phyloP scores from a whole-genome alignment of 2,329 filamentous ascomycete species.

The Penicillium sp. region DNA sequence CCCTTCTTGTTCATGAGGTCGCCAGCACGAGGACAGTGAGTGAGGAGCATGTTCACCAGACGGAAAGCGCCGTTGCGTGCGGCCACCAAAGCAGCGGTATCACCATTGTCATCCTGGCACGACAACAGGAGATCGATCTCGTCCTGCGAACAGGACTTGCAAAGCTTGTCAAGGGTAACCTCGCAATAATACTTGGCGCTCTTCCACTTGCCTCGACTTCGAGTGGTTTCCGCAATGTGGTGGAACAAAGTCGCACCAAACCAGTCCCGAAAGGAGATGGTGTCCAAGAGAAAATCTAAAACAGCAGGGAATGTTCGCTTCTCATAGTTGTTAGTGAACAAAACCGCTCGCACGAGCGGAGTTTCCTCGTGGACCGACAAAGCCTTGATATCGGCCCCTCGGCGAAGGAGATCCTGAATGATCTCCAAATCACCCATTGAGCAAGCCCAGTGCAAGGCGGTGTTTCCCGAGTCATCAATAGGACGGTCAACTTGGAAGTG shows the following conservation, averaged over 20 bases:
- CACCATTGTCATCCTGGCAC: constrained; percentile 81
- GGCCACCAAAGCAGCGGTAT: constrained; percentile 87
- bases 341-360: constrained; percentile 89
- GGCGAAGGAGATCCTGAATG: constrained; percentile 82
- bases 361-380: constrained; percentile 79
- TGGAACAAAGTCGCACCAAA: constrained; percentile 89
- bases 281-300: constrained; percentile 81
- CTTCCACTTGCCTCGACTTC: constrained; percentile 82
- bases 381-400: constrained; percentile 75
- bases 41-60: constrained; percentile 69
- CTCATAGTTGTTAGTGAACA: constrained; percentile 97
- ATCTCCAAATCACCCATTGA: constrained; percentile 97
- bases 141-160: constrained; percentile 75
- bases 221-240: constrained; percentile 88
- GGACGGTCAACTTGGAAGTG: constrained; percentile 87
- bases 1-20: constrained; percentile 83
- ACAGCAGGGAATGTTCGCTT: constrained; percentile 88
- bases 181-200: constrained; percentile 94
- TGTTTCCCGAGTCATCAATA: constrained; percentile 94
- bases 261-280: constrained; percentile 78
- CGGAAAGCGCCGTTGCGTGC: constrained; percentile 87
- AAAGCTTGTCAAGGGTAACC: constrained; percentile 83
- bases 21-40: constrained; percentile 75
- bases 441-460: constrained; percentile 94
- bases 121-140: constrained; percentile 81